Base-by-base conservation (phyloP, 805 yeast genomes). In the Cyberlindnera samutprakarnensis region DNA sequence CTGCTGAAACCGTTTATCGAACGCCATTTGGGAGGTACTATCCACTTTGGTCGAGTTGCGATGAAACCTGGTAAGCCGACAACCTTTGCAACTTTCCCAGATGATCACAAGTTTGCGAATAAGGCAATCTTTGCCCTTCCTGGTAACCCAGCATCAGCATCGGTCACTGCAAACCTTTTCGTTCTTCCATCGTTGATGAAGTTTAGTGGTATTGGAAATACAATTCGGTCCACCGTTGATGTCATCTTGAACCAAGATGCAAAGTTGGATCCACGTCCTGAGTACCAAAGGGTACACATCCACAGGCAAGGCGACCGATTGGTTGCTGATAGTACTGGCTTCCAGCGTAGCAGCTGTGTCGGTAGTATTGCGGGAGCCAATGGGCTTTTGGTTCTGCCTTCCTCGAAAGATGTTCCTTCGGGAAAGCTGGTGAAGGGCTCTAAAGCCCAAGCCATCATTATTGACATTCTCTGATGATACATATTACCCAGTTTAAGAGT, bases 11-110 rank as follows among this genome's bases (percentile, higher is more conserved):
- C 76, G 0, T 56, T 64, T 0, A 65, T 71, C 16, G 69, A 67
- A 36, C 45, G 61, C 22, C 38, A 37, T 9, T 40, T 71, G 13
- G 51, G 54, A 0, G 77, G 75, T 2, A 43, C 37, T 1, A 65
- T 71, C 23, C 72, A 68, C 37, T 71, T 71, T 45, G 78, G 78
- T 5, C 49, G 77, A 25, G 75, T 71, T 6, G 61, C 62, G n/a
- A 71, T 71, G 74, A 71, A 71, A 41, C 78, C 78, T 1, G 78
- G 78, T 0, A 71, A 71, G 39, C 78, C 78, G 3, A 66, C 74
- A 2, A 71, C 78, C 1, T 71, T 70, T 55, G 77, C 75, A 0
- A 68, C 74, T 0, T 28, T 28, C 14, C 16, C 35, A 61, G 9
- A 42, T 36, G 11, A 23, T 36, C 12, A 34, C 38, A 8, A 46